phyloP scores from a whole-genome alignment of 139 green algal genomes.

The Chlorella sp. region DNA sequence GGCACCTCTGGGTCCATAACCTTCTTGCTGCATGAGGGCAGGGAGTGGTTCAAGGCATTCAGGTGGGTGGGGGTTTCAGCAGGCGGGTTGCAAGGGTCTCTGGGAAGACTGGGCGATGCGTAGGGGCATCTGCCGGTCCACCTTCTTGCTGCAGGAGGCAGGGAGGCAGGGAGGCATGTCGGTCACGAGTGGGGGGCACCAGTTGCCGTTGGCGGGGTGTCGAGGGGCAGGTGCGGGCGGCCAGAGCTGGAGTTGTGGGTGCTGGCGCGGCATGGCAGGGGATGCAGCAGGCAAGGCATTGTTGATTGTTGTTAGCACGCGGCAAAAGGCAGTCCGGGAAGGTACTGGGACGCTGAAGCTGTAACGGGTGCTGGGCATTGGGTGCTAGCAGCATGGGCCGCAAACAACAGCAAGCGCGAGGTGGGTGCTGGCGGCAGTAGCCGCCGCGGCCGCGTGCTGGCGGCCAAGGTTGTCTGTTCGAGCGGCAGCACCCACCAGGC shows the following conservation, averaged over 20 bases:
- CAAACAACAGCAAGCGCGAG: background rate
- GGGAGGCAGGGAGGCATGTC: background rate
- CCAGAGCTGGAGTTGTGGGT: too few species aligned
- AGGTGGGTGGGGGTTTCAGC: too few species aligned
- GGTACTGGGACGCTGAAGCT: too few species aligned
- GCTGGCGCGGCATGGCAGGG: too few species aligned
- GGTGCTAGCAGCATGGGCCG: background rate
- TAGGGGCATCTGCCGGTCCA: slow-evolving; percentile 80
- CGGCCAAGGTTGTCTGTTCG: too few species aligned
- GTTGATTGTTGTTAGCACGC: too few species aligned
- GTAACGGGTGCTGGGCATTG: background rate
- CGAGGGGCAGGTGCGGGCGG: too few species aligned
- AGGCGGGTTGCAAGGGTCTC: background rate
- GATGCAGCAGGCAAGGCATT: too few species aligned
- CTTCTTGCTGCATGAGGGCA: slow-evolving; percentile 54
- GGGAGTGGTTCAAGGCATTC: too few species aligned
- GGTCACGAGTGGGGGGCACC: too few species aligned
- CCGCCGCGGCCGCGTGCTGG: background rate
- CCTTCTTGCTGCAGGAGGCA: slow-evolving; percentile 57
- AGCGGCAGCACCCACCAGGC: slow-evolving; percentile 60
- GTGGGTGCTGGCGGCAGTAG: background rate
- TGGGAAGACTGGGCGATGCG: background rate
- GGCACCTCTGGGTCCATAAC: slow-evolving; percentile 80
- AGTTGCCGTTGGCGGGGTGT: too few species aligned
- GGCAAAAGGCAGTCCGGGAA: too few species aligned